Conservation (phyloP, 225 moss, liverwort and hornwort species). For the Lunularia cruciata region DNA sequence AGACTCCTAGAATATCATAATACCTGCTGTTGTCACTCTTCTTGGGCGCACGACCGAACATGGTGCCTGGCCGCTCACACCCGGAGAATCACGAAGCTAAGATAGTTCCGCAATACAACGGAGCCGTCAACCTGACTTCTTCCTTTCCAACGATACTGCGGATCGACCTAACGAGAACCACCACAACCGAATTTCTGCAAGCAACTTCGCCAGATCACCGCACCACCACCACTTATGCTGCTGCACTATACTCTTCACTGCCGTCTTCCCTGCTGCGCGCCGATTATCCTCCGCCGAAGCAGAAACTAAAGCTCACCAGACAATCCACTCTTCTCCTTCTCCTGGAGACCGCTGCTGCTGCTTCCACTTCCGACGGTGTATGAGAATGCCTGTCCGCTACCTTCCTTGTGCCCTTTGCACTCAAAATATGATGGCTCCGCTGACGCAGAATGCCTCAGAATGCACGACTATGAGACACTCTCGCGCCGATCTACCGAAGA, state of each 20-base stretch:
- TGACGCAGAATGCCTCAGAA: conserved; percentile 1
- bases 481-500: background rate
- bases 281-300: background rate
- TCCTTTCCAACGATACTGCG: background rate
- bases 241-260: background rate
- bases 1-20: conserved; percentile 78
- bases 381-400: background rate
- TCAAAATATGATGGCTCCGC: background rate
- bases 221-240: too few relatives aligned
- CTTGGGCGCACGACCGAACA: conserved; percentile 84
- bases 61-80: conserved; percentile 28
- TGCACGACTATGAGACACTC: conserved; percentile 3
- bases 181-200: background rate
- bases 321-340: background rate
- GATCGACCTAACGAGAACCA: background rate
- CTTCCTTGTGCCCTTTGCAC: conserved; percentile 5
- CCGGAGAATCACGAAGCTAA: background rate
- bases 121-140: background rate
- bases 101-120: background rate
- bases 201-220: background rate
- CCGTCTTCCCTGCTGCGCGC: background rate
- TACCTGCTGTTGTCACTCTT: conserved; percentile 88
- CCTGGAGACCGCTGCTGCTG: background rate
- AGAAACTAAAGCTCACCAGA: background rate
- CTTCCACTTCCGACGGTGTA: background rate